phyloP scores from a whole-genome alignment of 1,284 basidiomycete genomes.

The Sporisorium scitamineum region DNA sequence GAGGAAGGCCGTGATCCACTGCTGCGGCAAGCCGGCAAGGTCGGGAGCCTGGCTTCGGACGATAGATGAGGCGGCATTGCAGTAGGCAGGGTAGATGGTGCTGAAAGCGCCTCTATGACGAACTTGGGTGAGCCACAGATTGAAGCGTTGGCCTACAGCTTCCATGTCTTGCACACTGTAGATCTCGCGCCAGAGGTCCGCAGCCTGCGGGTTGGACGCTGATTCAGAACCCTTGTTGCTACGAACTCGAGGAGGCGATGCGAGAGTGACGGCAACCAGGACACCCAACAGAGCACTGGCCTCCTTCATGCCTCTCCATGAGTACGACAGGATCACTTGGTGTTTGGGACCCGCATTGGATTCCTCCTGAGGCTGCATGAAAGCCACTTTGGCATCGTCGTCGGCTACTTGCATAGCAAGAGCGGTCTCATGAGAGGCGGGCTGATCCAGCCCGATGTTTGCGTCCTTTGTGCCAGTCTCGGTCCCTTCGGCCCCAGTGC shows the following conservation, averaged over 20 bases:
- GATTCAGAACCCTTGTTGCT: conserved; percentile 12
- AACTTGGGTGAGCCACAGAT: conserved; percentile 67
- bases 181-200: conserved; percentile 35
- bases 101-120: conserved; percentile 70
- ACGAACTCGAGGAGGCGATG: conserved; percentile 13
- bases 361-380: conserved; percentile 48
- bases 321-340: conserved; percentile 68
- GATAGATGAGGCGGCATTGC: conserved; percentile 59
- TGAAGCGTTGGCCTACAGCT: conserved; percentile 64
- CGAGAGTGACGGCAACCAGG: conserved; percentile 54
- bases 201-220: conserved; percentile 11
- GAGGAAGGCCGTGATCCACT: conserved; percentile 65
- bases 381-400: conserved; percentile 38
- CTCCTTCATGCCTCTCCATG: conserved; percentile 70
- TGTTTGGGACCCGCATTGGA: conserved; percentile 58
- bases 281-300: conserved; percentile 67
- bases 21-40: conserved; percentile 48
- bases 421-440: conserved; percentile 51
- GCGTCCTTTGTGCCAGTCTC: conserved; percentile 20
- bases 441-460: conserved; percentile 44
- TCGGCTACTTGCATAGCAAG: conserved; percentile 56
- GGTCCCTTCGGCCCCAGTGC: conserved; percentile 19
- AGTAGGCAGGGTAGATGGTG: conserved; percentile 68
- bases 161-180: conserved; percentile 39
- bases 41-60: conserved; percentile 51